Conservation (phyloP, 2,329 filamentous ascomycete species). For the Trichothecium roseum region DNA sequence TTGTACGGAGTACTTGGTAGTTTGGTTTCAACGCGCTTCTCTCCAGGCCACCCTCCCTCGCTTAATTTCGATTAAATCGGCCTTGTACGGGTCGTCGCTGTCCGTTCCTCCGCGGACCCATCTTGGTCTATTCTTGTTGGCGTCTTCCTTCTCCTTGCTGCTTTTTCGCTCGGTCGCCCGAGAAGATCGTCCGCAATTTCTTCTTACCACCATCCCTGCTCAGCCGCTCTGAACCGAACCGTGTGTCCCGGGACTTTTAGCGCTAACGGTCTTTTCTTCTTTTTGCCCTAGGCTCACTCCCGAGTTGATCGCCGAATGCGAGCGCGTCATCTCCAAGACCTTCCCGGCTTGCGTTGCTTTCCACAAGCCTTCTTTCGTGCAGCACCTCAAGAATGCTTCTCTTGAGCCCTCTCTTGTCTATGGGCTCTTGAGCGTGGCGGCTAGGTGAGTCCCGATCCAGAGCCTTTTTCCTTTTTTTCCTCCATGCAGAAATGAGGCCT, state of each 20-base stretch:
- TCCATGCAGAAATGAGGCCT: slow-evolving; percentile 10
- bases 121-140: too few relatives aligned
- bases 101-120: too few relatives aligned
- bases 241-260: slow-evolving; percentile 3
- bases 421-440: slow-evolving; percentile 45
- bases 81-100: too few relatives aligned
- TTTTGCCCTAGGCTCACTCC: slow-evolving; percentile 34
- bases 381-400: slow-evolving; percentile 46
- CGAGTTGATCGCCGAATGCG: slow-evolving; percentile 47
- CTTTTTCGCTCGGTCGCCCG: neutral
- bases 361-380: slow-evolving; percentile 51
- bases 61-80: too few relatives aligned
- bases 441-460: slow-evolving; percentile 35
- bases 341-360: slow-evolving; percentile 52
- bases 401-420: slow-evolving; percentile 48
- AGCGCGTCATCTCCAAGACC: slow-evolving; percentile 50
- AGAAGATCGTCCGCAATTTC: too few relatives aligned
- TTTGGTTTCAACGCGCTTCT: too few relatives aligned
- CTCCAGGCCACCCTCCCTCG: too few relatives aligned
- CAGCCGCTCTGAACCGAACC: neutral
- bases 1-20: too few relatives aligned
- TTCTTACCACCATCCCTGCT: neutral
- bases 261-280: slow-evolving; percentile 14
- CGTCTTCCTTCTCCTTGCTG: too few relatives aligned
- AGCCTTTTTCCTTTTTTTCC: slow-evolving; percentile 8